Evolutionary conservation across 2,329 filamentous ascomycete genomes (phyloP), one percentile per base, ranked within the genome.

Genomic region (Geoglossum cookeanum): DNA sequence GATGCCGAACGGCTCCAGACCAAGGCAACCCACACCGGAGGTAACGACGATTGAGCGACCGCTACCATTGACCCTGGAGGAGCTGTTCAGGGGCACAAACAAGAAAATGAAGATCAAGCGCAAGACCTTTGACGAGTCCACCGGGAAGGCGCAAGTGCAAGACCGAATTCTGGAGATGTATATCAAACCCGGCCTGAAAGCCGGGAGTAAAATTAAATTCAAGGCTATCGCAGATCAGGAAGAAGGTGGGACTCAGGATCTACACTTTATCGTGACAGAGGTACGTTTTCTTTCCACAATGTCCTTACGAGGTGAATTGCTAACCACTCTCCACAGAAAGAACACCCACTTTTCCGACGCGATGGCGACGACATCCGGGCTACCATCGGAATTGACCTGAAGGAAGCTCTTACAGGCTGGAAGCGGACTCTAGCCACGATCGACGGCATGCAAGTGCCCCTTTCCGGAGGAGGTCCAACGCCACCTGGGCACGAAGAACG

Each of bases 81-180:
- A 98, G 66, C 72, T 97, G 60, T 97, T 81, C 73, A 83, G 78
- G 30, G 92, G 92, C 45, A 81, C 82, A 39, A 88, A 85, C 54
- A 98, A 98, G 79, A 96, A 94, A 77, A 88, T 98, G 78, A 94
- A 92, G 74, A 94, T 97, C 62, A 96, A 95, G 75, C 81, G 91
- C 66, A 97, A 97, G 80, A 89, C 85, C 17, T 97, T 87, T 68
- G 92, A 98, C 69, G 76, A 74, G 44, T 72, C 83, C 22, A 83
- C 78, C 0, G 88, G 88, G 58, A 95, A 94, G 74, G 82, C 89
- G 64, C 87, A 80, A 48, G 85, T 84, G 2, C 86, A 90, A 60
- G 92, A 98, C 64, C 86, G 90, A 65, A 87, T 96, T 17, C 74
- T 98, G 33, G 89, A 94, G 67, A 91, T 97, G 56, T 88, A 89